Conservation (phyloP, 805 yeast species). For the Tetrapisispora namnaoensis region DNA sequence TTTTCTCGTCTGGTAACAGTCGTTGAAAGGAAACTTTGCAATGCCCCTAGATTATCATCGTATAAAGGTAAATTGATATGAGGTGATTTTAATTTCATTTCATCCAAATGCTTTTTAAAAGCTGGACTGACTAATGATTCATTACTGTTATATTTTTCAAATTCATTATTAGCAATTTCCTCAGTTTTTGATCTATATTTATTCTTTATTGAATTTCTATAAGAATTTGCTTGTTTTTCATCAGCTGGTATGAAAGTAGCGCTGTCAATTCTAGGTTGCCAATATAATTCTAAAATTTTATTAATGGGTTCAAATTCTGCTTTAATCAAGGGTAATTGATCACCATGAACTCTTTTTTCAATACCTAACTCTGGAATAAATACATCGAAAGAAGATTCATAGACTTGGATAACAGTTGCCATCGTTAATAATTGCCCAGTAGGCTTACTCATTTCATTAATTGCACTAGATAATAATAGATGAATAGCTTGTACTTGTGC, state of each 20-base stretch:
- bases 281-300: conserved; percentile 67
- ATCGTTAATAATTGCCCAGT: conserved; percentile 77
- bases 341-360: conserved; percentile 94
- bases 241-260: conserved; percentile 87
- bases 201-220: conserved; percentile 69
- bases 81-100: conserved; percentile 45
- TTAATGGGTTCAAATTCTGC: conserved; percentile 81
- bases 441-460: conserved; percentile 57
- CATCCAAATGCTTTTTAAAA: conserved; percentile 39
- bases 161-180: conserved; percentile 52
- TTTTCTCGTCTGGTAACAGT: conserved; percentile 54
- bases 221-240: conserved; percentile 68
- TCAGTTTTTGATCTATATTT: conserved; percentile 62
- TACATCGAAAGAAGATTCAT: conserved; percentile 93
- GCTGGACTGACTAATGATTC: conserved; percentile 30
- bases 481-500: conserved; percentile 96
- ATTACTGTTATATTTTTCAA: conserved; percentile 24
- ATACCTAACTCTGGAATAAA: conserved; percentile 87
- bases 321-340: conserved; percentile 82
- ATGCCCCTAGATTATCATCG: conserved; percentile 31
- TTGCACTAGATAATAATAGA: conserved; percentile 70
- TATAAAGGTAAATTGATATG: conserved; percentile 25
- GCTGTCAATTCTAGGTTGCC: conserved; percentile 90
- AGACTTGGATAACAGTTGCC: conserved; percentile 85
- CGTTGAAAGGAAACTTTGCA: conserved; percentile 40